phyloP scores from a whole-genome alignment of 228 moss, liverwort and hornwort species.

The Sphagnum magellanicum region DNA sequence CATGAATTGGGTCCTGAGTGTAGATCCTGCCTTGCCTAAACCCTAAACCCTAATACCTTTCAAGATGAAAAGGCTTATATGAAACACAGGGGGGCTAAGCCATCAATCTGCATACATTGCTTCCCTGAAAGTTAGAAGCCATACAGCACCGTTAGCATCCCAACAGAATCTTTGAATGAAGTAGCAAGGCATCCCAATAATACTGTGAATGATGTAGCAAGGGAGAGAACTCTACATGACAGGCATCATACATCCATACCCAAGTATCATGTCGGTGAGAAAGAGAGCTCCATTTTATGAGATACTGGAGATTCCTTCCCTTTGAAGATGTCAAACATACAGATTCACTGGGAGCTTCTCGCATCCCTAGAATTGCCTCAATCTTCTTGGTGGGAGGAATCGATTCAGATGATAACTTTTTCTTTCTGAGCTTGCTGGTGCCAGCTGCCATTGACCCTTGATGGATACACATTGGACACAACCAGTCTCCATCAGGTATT shows the following conservation, averaged over 20 bases:
- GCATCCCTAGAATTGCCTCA: constrained; percentile 57
- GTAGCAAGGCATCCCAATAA: neutral
- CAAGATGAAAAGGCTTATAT: too few relatives aligned
- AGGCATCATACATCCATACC: constrained; percentile 27
- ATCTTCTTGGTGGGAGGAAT: constrained; percentile 50
- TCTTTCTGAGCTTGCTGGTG: constrained; percentile 18
- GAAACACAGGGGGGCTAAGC: too few relatives aligned
- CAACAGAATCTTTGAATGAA: neutral
- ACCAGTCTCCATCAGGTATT: constrained; percentile 81
- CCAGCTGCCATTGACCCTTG: constrained; percentile 14
- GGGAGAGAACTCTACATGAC: neutral
- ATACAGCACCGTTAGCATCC: neutral
- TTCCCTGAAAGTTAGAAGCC: too few relatives aligned
- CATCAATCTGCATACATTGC: too few relatives aligned
- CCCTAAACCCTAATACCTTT: too few relatives aligned
- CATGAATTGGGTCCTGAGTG: too few relatives aligned
- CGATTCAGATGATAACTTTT: constrained; percentile 27
- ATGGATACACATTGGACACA: constrained; percentile 59
- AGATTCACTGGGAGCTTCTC: constrained; percentile 19
- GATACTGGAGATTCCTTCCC: constrained; percentile 39
- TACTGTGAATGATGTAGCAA: neutral
- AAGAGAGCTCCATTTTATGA: constrained; percentile 75
- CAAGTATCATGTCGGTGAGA: constrained; percentile 86
- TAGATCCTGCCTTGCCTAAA: too few relatives aligned
- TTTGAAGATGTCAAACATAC: neutral